Percentiles rank a stretch among this genome's conserved stretches.
These are phyloP conservation scores for Nicotiana sylvestris DNA, from an alignment of 257 asterid species.

Conservation along the genomic window DNA sequence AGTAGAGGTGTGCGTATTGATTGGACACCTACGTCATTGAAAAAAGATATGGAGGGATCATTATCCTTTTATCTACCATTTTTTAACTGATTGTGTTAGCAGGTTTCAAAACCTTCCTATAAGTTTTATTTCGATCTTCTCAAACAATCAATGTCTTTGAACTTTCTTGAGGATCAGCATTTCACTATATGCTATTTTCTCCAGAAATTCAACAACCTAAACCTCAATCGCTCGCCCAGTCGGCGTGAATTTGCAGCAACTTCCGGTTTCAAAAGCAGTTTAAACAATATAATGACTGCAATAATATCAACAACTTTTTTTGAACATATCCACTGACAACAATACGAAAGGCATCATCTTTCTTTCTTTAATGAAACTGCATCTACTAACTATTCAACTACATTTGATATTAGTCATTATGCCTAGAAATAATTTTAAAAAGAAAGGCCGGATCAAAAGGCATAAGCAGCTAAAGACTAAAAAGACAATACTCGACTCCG, in stretches of 20 bases:
- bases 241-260: background rate
- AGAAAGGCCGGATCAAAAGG: background rate
- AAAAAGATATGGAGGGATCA: too few species aligned
- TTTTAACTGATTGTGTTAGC: background rate
- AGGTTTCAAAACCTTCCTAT: constrained; percentile 3
- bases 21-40: too few species aligned
- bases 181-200: background rate
- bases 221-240: background rate
- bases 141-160: background rate
- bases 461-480: background rate
- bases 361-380: background rate
- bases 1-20: too few species aligned
- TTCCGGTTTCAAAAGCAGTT: background rate
- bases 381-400: background rate
- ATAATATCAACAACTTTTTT: background rate
- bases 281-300: background rate
- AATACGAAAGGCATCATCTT: background rate
- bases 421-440: too few species aligned
- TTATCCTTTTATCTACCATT: too few species aligned
- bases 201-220: background rate
- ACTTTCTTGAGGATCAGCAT: background rate
- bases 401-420: background rate
- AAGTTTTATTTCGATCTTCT: background rate
- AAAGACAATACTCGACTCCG: background rate
- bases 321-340: background rate